Evolutionary conservation across 1,284 basidiomycete genomes (phyloP).

Genomic region (Cerioporus squamosus): DNA sequence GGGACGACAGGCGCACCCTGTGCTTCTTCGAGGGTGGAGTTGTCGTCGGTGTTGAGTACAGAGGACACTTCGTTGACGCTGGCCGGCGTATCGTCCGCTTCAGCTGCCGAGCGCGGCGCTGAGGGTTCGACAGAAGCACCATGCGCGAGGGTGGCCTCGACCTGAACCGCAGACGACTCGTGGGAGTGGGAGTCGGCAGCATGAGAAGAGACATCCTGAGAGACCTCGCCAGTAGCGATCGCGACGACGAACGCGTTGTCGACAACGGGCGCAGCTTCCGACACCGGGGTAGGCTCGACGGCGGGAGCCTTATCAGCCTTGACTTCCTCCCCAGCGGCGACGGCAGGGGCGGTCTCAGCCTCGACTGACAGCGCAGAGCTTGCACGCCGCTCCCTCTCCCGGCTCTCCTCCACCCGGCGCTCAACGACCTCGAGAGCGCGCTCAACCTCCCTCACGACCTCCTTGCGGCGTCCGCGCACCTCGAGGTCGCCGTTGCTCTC

Average conservation of each 20-base stretch:
- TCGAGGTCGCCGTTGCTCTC: constrained; percentile 63
- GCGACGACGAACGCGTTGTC: not conserved
- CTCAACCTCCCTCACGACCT: constrained; percentile 67
- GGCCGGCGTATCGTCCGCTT: not conserved
- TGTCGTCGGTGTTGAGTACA: not conserved
- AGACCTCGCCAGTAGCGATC: not conserved
- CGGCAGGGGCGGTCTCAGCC: not conserved
- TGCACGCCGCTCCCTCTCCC: constrained; percentile 22
- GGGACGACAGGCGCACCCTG: not conserved
- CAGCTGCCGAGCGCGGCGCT: no score
- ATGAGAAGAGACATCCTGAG: not conserved
- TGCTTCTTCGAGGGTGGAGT: not conserved
- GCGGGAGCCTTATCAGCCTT: not conserved
- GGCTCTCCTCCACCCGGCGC: constrained; percentile 39
- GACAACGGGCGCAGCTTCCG: not conserved
- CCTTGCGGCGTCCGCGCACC: constrained; percentile 61
- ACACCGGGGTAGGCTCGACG: not conserved
- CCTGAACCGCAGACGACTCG: not conserved
- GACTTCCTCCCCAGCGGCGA: not conserved
- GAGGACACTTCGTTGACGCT: not conserved
- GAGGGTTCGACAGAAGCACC: not conserved
- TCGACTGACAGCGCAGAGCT: constrained; percentile 4
- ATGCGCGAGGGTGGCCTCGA: not conserved
- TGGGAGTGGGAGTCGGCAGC: not conserved
- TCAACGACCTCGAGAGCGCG: constrained; percentile 54